Percentiles rank a stretch among this genome's conserved stretches.
These are phyloP conservation scores for Pythium plurisporium DNA, from an alignment of 352 stramenopile genomes.

Conservation along the genomic window DNA sequence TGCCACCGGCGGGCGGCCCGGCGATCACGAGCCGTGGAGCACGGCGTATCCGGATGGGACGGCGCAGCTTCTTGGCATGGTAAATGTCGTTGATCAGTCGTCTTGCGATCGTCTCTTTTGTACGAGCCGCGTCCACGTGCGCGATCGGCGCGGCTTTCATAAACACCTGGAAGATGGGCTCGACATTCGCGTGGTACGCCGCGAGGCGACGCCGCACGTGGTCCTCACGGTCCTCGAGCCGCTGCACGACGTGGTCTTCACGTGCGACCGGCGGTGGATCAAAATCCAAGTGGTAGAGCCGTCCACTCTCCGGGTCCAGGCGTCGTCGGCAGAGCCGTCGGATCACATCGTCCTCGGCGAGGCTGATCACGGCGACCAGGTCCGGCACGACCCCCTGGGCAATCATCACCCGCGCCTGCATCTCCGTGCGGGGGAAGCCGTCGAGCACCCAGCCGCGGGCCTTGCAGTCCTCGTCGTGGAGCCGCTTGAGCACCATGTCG, in stretches of 20 bases:
- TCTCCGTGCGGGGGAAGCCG: conserved; percentile 91
- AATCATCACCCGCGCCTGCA: conserved; percentile 87
- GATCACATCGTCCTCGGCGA: conserved; percentile 89
- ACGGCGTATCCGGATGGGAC: conserved; percentile 33
- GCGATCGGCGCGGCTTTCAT: conserved; percentile 62
- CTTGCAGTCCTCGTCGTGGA: conserved; percentile 85
- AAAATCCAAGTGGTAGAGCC: conserved; percentile 78
- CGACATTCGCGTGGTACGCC: conserved; percentile 78
- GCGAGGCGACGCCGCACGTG: conserved; percentile 73
- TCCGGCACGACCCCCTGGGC: conserved; percentile 75
- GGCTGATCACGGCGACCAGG: conserved; percentile 88
- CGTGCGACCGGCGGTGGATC: conserved; percentile 53
- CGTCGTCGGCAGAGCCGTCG: conserved; percentile 69
- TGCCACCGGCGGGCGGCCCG: conserved; percentile 91
- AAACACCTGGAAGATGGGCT: conserved; percentile 70
- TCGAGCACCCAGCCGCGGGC: conserved; percentile 91
- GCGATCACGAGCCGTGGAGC: conserved; percentile 86
- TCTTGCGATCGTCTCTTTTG: conserved; percentile 32
- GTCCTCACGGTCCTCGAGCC: conserved; percentile 81
- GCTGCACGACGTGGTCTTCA: conserved; percentile 49
- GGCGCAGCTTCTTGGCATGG: conserved; percentile 35
- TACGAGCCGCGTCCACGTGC: conserved; percentile 61
- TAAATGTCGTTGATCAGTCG: conserved; percentile 57
- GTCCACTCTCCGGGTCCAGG: conserved; percentile 73
- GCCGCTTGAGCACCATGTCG: conserved; percentile 56